Percentiles rank a stretch among this genome's conserved stretches.
Evolutionary conservation across 2,329 filamentous ascomycete species (phyloP).

Genomic region (Cladosporium velox): DNA sequence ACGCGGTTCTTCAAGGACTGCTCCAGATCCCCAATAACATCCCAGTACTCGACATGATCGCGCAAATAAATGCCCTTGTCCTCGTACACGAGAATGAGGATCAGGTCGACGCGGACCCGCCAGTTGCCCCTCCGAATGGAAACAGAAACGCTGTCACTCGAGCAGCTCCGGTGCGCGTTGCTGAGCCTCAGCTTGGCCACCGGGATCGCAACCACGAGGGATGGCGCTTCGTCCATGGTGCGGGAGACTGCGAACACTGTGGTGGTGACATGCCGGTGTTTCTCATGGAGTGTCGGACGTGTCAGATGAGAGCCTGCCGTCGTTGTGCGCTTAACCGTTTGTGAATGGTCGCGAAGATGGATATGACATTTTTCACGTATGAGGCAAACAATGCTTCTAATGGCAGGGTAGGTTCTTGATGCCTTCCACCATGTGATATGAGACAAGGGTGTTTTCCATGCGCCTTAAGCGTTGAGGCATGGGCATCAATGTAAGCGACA

Average conservation of each 20-base stretch:
- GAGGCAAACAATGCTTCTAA: no score
- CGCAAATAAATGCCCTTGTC: background rate
- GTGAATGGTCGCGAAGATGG: background rate
- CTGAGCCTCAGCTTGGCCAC: background rate
- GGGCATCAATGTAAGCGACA: no score
- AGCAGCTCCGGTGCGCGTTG: background rate
- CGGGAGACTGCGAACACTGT: background rate
- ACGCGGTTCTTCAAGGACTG: background rate
- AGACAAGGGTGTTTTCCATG: no score
- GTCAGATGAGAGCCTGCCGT: background rate
- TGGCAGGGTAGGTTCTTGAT: no score
- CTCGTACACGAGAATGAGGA: no score
- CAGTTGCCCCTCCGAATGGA: background rate
- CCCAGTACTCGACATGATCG: background rate
- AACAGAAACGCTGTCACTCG: background rate
- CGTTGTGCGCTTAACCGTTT: background rate
- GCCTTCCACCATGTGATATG: no score
- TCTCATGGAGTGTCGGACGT: background rate
- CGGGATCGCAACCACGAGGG: background rate
- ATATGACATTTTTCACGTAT: no score
- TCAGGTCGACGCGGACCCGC: background rate
- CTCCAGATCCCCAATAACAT: background rate
- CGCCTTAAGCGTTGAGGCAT: no score
- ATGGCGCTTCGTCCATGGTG: background rate
- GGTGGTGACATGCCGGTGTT: background rate